A percentile compares a stretch with the other conserved stretches of the same genome.
phyloP scores from a whole-genome alignment of 768 basidiomycete species.

The Peribolospora baueri region DNA sequence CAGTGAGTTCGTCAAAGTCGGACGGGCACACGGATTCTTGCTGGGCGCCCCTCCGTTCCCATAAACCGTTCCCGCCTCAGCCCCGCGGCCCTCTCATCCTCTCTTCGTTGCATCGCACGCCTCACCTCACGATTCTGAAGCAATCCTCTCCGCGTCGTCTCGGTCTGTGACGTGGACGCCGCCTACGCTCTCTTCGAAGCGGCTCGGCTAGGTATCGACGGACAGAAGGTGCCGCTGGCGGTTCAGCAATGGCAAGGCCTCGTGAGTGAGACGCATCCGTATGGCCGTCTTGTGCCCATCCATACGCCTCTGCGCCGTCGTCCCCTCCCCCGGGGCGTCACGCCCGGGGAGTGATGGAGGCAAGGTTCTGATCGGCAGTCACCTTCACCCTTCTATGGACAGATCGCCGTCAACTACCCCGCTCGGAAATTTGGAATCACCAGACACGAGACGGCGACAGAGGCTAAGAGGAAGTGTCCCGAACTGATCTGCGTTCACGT shows the following conservation, averaged over 20 bases:
- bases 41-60: too few species aligned
- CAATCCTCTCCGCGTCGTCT: conserved; percentile 59
- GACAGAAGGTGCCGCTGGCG: conserved; percentile 37
- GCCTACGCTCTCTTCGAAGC: conserved; percentile 38
- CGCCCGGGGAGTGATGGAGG: background rate
- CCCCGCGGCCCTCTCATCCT: too few species aligned
- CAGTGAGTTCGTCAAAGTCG: too few species aligned
- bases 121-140: background rate
- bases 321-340: background rate
- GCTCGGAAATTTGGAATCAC: conserved; percentile 81
- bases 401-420: conserved; percentile 86
- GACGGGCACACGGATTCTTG: too few species aligned
- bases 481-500: conserved; percentile 56
- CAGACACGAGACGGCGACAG: conserved; percentile 46
- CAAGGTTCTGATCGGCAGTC: background rate
- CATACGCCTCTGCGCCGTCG: too few species aligned
- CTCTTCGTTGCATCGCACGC: too few species aligned
- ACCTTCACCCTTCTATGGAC: background rate
- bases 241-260: conserved; percentile 69
- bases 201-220: conserved; percentile 10
- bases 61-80: too few species aligned
- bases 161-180: conserved; percentile 52
- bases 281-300: too few species aligned
- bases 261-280: background rate
- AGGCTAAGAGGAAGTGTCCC: conserved; percentile 60